phyloP scores from a whole-genome alignment of 2,329 filamentous ascomycete species.

The Akanthomyces muscarius region DNA sequence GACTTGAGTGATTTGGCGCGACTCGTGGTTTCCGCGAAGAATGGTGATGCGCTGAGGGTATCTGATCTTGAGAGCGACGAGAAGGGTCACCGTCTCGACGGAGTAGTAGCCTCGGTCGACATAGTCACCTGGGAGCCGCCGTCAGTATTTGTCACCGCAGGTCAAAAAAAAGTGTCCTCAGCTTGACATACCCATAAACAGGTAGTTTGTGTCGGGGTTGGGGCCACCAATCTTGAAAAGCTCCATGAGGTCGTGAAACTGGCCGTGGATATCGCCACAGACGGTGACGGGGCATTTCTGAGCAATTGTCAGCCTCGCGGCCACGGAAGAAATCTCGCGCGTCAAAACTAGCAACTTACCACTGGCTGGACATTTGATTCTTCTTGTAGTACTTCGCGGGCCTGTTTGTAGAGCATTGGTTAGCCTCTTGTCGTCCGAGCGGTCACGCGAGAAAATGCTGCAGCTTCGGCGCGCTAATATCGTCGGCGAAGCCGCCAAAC shows the following conservation, averaged over 20 bases:
- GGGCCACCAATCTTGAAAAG: slow-evolving; percentile 98
- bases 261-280: slow-evolving; percentile 97
- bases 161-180: neutral
- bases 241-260: slow-evolving; percentile 98
- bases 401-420: slow-evolving; percentile 46
- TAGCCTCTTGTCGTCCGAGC: slow-evolving; percentile 5
- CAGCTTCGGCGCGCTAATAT: slow-evolving; percentile 19
- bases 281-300: slow-evolving; percentile 98
- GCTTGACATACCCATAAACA: slow-evolving; percentile 72
- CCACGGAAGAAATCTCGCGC: neutral
- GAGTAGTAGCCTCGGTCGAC: slow-evolving; percentile 98
- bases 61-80: slow-evolving; percentile 94
- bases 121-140: slow-evolving; percentile 68
- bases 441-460: slow-evolving; percentile 30
- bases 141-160: neutral
- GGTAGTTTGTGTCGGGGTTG: slow-evolving; percentile 96
- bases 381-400: slow-evolving; percentile 91
- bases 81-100: slow-evolving; percentile 96
- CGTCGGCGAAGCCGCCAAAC: slow-evolving; percentile 12
- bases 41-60: slow-evolving; percentile 94
- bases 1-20: slow-evolving; percentile 93
- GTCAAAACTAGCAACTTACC: slow-evolving; percentile 54
- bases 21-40: slow-evolving; percentile 97
- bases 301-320: slow-evolving; percentile 2
- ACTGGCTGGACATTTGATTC: slow-evolving; percentile 99